Base-by-base conservation (phyloP, 306 rosid genomes). In the Medicago lupulina region DNA sequence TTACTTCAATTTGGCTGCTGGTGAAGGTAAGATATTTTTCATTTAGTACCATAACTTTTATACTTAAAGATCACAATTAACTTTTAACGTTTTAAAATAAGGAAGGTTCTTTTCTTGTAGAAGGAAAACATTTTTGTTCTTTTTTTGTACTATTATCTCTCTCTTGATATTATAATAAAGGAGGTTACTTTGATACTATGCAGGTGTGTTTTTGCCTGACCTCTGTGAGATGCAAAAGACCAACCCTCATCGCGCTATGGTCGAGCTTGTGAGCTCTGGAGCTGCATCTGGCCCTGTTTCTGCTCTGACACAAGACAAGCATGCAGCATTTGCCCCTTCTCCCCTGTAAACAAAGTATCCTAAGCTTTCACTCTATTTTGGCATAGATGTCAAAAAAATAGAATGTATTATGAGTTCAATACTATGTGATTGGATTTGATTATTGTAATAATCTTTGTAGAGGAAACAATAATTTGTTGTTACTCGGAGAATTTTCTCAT, bases 1-100 rank as follows among this genome's bases (percentile, higher is more conserved):
- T 68, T 90, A 86, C 85, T 90, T 83, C 90, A 90, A 90, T 21
- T 82, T 90, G 88, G 93, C 96, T 19, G 88, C 93, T 34, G 96
- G 90, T 5, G 93, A 90, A 34, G 96, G 96, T 90, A 84, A 68
- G 75, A 77, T 47, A 8, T 62, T 38, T 4, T 55, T 47, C 43
- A 66, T 34, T 75, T 12, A 1, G 7, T 14, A 15, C 15, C 6
- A 1, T 7, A 49, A 49, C n/a, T 1, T 28, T 28, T 28, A 28
- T 28, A 4, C 31, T 3, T 28, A 28, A 28, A 28, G 31, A 28
- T 28, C 31, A 28, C 3, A 0, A 3, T 28, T 28, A 28, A 28
- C 31, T 28, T 28, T 28, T 28, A 28, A 28, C 3, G 31, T 28
- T 28, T 28, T 28, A 3, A 74, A 74, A 53, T 3, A 44, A 58